Conservation (phyloP, 257 asterid genomes). For the Rauvolfia tetraphylla region DNA sequence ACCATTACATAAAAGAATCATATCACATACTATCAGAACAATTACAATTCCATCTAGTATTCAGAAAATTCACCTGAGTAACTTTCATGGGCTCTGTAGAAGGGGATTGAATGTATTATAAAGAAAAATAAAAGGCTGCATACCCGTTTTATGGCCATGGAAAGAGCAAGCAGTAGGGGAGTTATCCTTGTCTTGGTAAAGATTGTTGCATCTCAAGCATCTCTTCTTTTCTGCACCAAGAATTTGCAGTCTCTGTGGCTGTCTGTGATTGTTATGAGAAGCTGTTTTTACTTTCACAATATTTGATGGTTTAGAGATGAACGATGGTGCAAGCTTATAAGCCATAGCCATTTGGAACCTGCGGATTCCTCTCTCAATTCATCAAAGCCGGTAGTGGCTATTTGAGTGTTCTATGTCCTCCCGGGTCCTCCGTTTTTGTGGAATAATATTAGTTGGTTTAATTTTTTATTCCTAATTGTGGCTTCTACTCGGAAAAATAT, state of each 20-base stretch:
- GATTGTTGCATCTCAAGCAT: conserved; percentile 57
- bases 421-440: no score
- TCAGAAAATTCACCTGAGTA: background rate
- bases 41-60: background rate
- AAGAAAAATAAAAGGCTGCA: background rate
- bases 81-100: background rate
- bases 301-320: background rate
- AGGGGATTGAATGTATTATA: background rate
- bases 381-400: background rate
- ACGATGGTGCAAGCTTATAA: conserved; percentile 2
- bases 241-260: conserved; percentile 28
- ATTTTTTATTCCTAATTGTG: no score
- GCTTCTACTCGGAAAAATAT: no score
- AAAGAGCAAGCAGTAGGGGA: conserved; percentile 54
- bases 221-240: conserved; percentile 36
- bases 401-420: background rate
- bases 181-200: conserved; percentile 41
- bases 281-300: background rate
- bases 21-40: background rate
- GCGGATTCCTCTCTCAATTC: background rate
- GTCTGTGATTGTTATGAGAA: conserved; percentile 15
- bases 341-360: conserved; percentile 12
- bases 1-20: background rate
- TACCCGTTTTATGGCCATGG: conserved; percentile 66
- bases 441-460: no score